Base-by-base conservation (phyloP, 2,329 filamentous ascomycete species). In the Penicillium sp. region DNA sequence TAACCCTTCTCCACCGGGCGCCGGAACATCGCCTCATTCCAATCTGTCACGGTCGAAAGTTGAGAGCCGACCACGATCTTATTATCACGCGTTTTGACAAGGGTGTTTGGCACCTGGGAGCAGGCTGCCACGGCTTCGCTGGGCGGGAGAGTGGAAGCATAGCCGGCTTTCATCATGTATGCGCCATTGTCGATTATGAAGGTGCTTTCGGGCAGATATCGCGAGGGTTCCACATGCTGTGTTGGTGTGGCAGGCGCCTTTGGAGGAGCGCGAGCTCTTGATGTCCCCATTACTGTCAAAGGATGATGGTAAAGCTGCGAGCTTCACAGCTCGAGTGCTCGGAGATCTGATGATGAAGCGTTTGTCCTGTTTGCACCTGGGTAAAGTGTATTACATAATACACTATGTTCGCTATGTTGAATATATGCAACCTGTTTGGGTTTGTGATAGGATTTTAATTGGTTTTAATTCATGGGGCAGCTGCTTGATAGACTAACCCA, bases 121-220 rank as follows among this genome's bases (percentile, higher is more conserved):
- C 90, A 95, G 60, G 65, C 54, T 3, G 69, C 67, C 8, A 77
- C 64, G 4, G 66, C 67, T 50, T 77, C 69, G 24, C 77, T 68
- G 36, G 76, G 73, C 9, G 62, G 40, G 11, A 52, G 62, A 34
- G 77, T 73, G 1, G 86, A 72, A 21, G 77, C 85, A 65, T 93
- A 88, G 49, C 94, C 94, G 14, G 92, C 92, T 77, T 99, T 99
- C 72, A 99, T 84, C 6, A 87, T 92, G 75, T 90, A 88, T 42
- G 88, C 92, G 71, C 94, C 94, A 78, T 97, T 97, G 78, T 99
- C 94, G 67, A 99, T 81, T 43, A 99, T 83, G 50, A 99, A 86
- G 0, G 92, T 96, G 55, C 79, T 83, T 1, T 80, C 70, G 0
- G 87, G 86, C 7, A 84, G 76, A 22, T 56, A 10, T 7, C 58